Evolutionary conservation across 2,329 filamentous ascomycete genomes (phyloP).

Genomic region (Xylariomycetidae sp.): DNA sequence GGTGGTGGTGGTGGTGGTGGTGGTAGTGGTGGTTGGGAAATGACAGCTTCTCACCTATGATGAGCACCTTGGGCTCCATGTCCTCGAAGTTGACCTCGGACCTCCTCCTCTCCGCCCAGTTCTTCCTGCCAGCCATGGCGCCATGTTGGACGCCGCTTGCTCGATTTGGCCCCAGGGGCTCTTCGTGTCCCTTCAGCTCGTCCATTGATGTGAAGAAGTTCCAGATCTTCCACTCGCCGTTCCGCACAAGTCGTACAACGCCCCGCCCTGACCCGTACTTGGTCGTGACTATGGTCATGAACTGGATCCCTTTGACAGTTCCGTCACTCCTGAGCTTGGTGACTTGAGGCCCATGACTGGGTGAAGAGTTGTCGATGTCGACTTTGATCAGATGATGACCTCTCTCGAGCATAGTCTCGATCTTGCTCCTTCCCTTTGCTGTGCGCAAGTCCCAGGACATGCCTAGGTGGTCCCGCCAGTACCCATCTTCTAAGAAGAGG

Average conservation of each 20-base stretch:
- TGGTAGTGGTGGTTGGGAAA: too few species aligned
- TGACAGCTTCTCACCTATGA: constrained; percentile 41
- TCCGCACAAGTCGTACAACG: constrained; percentile 37
- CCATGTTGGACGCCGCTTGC: constrained; percentile 44
- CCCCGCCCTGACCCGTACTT: constrained; percentile 43
- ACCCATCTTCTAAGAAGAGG: constrained; percentile 45
- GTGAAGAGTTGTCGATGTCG: constrained; percentile 32
- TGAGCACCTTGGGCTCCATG: constrained; percentile 45
- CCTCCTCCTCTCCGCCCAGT: constrained; percentile 45
- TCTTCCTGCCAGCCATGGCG: constrained; percentile 37
- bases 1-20: too few species aligned
- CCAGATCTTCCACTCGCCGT: constrained; percentile 47
- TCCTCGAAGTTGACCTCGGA: constrained; percentile 41
- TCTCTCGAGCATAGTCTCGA: constrained; percentile 27
- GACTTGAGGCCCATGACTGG: constrained; percentile 33
- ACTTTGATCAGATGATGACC: constrained; percentile 29
- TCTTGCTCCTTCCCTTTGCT: constrained; percentile 37
- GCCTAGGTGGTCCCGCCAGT: constrained; percentile 54
- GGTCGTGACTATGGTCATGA: constrained; percentile 43
- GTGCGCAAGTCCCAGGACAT: constrained; percentile 52
- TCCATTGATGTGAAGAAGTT: constrained; percentile 46
- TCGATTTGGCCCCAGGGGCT: constrained; percentile 33
- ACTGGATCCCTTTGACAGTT: constrained; percentile 41
- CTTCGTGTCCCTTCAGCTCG: constrained; percentile 38
- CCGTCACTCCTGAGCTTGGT: constrained; percentile 36